A percentile compares a stretch with the other conserved stretches of the same genome.
Evolutionary conservation across 2,329 filamentous ascomycete genomes (phyloP).

Genomic region (Alternaria ventricosa): DNA sequence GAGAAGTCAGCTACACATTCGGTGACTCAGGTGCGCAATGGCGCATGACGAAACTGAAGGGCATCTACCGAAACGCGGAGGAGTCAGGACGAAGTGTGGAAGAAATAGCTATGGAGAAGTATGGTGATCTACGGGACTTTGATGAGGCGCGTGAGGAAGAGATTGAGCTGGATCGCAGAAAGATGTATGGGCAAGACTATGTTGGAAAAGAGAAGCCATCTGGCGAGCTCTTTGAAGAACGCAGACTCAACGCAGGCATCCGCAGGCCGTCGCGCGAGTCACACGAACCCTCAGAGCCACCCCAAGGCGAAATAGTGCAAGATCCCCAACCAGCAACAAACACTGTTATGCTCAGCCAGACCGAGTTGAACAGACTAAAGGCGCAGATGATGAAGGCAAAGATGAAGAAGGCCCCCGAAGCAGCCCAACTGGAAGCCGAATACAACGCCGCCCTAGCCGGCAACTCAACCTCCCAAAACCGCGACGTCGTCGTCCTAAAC

Average conservation of each 20-base stretch:
- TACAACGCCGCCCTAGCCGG: conserved; percentile 78
- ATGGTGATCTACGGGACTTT: conserved; percentile 81
- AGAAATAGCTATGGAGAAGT: conserved; percentile 82
- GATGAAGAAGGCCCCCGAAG: conserved; percentile 77
- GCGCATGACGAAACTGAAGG: conserved; percentile 94
- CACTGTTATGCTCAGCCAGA: conserved; percentile 70
- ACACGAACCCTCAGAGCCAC: conserved; percentile 40
- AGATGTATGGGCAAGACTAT: conserved; percentile 84
- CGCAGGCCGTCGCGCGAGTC: conserved; percentile 42
- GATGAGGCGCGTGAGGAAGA: conserved; percentile 94
- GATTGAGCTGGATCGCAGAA: conserved; percentile 83
- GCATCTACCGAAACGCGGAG: conserved; percentile 80
- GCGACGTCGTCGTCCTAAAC: conserved; percentile 78
- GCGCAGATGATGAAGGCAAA: conserved; percentile 97
- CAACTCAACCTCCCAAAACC: conserved; percentile 63
- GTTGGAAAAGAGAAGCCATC: conserved; percentile 84
- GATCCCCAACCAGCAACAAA: conserved; percentile 59
- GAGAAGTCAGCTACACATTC: conserved; percentile 80
- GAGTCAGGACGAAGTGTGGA: conserved; percentile 76
- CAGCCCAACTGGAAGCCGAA: conserved; percentile 77
- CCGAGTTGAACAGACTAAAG: conserved; percentile 84
- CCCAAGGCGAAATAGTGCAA: conserved; percentile 65
- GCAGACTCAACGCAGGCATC: conserved; percentile 67
- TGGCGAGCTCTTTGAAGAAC: conserved; percentile 82
- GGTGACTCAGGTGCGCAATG: conserved; percentile 90